Conservation (phyloP, 2,329 filamentous ascomycete species). For the Cytospora chrysosperma region DNA sequence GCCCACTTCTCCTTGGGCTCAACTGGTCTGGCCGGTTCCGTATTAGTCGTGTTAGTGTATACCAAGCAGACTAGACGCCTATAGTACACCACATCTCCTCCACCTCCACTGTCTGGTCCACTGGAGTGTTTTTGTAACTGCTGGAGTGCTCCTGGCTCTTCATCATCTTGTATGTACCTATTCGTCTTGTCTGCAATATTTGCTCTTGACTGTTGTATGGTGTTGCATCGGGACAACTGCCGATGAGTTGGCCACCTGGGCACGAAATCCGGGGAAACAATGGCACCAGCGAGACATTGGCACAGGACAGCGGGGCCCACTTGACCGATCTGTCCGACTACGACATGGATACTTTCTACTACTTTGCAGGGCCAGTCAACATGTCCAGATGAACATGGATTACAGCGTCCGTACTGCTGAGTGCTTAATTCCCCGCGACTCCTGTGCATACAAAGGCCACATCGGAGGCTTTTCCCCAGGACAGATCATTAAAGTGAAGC, state of each 20-base stretch:
- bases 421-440: neutral
- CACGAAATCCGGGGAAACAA: neutral
- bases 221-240: neutral
- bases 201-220: neutral
- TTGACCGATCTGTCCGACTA: neutral
- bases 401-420: neutral
- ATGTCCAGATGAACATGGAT: no score
- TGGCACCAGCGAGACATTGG: neutral
- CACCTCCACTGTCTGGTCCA: no score
- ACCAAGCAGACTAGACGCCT: no score
- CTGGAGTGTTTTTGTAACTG: no score
- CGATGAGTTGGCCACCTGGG: neutral
- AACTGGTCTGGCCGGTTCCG: neutral
- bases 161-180: no score
- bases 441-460: no score
- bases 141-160: no score
- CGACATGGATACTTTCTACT: neutral
- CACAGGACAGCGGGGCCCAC: neutral
- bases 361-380: no score
- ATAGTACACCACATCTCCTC: no score
- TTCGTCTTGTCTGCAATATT: neutral
- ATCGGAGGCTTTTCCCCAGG: no score
- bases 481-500: neutral
- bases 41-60: no score
- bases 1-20: constrained; percentile 2